Conservation (phyloP, 257 asterid genomes). For the Gardenia jasminoides region DNA sequence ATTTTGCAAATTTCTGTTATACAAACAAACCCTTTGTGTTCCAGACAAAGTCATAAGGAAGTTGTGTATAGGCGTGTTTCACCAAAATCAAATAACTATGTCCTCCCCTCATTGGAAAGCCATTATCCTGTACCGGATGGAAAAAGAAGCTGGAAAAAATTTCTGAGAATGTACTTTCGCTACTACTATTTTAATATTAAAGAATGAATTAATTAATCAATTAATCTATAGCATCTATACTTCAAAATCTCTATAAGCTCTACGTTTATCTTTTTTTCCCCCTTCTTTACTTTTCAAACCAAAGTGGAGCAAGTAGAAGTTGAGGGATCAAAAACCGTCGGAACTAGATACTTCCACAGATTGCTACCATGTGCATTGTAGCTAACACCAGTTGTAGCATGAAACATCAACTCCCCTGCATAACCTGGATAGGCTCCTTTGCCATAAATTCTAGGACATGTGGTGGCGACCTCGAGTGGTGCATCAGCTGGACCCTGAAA, state of each 20-base stretch:
- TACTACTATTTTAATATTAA: neutral
- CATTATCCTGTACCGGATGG: no score
- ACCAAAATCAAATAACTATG: no score
- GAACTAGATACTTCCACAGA: slow-evolving; percentile 32
- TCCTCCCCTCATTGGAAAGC: no score
- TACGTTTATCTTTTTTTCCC: neutral
- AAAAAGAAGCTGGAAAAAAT: neutral
- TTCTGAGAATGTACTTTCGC: neutral
- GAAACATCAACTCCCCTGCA: slow-evolving; percentile 36
- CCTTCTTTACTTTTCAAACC: neutral
- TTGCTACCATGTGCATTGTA: slow-evolving; percentile 38
- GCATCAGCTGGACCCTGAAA: slow-evolving; percentile 38
- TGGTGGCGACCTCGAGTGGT: slow-evolving; percentile 37
- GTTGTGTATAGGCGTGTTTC: no score
- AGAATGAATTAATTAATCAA: neutral
- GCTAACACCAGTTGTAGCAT: slow-evolving; percentile 34
- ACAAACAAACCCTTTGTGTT: no score
- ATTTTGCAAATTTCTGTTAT: no score
- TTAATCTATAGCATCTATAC: neutral
- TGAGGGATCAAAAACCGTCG: slow-evolving; percentile 39
- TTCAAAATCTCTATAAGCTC: no score
- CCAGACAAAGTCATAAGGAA: no score
- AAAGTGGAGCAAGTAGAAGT: slow-evolving; percentile 13
- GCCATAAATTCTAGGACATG: slow-evolving; percentile 37
- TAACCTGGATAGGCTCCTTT: slow-evolving; percentile 41